phyloP scores from a whole-genome alignment of 371 early-diverging fungal genomes.

The Rhizopus arrhizus region DNA sequence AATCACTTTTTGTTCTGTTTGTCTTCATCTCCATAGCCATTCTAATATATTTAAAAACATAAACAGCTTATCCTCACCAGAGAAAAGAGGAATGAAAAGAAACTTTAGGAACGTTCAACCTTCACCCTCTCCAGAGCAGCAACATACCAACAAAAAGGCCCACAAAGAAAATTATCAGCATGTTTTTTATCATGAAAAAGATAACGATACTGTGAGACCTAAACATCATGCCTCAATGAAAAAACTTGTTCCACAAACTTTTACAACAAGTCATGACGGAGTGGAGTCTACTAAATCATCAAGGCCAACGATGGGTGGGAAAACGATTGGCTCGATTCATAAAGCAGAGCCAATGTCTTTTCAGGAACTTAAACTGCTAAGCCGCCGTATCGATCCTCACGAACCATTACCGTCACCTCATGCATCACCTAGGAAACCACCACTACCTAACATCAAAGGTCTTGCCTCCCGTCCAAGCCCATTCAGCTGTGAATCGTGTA shows the following conservation, averaged over 20 bases:
- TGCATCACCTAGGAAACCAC: slow-evolving; percentile 39
- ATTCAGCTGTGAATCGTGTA: slow-evolving; percentile 50
- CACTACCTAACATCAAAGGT: slow-evolving; percentile 29
- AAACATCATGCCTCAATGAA: not conserved
- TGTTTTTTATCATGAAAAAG: not conserved
- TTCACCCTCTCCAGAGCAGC: not conserved
- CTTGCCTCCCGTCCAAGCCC: not conserved
- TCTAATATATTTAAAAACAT: not conserved
- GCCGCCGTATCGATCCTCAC: slow-evolving; percentile 47
- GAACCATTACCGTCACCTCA: slow-evolving; percentile 37
- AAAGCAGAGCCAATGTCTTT: slow-evolving; percentile 26
- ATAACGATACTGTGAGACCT: not conserved
- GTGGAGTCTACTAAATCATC: slow-evolving; percentile 12
- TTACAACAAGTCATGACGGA: slow-evolving; percentile 10
- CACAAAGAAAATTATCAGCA: slow-evolving; percentile 3
- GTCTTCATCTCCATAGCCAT: not conserved
- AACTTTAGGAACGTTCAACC: not conserved
- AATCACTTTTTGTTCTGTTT: not conserved
- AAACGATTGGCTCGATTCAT: slow-evolving; percentile 25
- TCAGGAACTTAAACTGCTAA: slow-evolving; percentile 39
- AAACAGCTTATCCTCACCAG: not conserved
- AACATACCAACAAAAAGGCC: not conserved
- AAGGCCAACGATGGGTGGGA: slow-evolving; percentile 35
- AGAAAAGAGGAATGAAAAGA: not conserved
- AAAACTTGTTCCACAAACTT: slow-evolving; percentile 10